Base-by-base conservation (phyloP, 176 grass and related monocot species). In the Zizania latifolia region DNA sequence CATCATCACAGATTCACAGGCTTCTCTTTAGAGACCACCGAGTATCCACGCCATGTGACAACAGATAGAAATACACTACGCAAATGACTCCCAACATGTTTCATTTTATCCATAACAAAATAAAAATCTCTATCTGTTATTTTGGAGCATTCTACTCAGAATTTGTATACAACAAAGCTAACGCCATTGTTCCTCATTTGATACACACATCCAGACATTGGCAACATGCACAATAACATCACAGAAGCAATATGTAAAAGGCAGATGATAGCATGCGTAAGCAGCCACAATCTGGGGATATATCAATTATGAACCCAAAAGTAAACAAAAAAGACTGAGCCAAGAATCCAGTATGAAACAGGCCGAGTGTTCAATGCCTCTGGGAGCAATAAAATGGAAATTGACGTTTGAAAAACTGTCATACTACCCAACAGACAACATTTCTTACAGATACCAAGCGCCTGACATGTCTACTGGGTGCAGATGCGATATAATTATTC, bases 391-490 rank as follows among this genome's bases (percentile, higher is more conserved):
- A 10, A 74, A 78, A 83, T 56, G 69, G 39, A 43, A 74, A 76
- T 4, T 29, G 32, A 57, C 26, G 10, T 26, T 51, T 28, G 41
- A 78, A 70, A 75, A 79, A 67, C 19, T 68, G 48, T 6, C 24
- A 19, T 68, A n/a, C 74, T 79, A 74, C 27, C 51, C n/a, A 8
- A 74, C 59, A 43, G 75, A 61, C 38, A 74, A 83, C 77, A 77
- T 72, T 39, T 80, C 65, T 48, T 63, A 70, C 82, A 90, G 29
- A 89, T 59, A 82, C 65, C 45, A 72, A 37, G 62, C 45, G 68
- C 66, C 75, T 56, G 54, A 77, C 30, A 82, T 38, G 57, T 74
- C 37, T 45, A 48, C 32, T 77, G 40, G 24, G 22, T 16, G 5
- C 76, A 74, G 16, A 62, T 53, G 2, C 1, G 29, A 62, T 56